Conservation (phyloP, 768 basidiomycete species). For the Russula foetens region DNA sequence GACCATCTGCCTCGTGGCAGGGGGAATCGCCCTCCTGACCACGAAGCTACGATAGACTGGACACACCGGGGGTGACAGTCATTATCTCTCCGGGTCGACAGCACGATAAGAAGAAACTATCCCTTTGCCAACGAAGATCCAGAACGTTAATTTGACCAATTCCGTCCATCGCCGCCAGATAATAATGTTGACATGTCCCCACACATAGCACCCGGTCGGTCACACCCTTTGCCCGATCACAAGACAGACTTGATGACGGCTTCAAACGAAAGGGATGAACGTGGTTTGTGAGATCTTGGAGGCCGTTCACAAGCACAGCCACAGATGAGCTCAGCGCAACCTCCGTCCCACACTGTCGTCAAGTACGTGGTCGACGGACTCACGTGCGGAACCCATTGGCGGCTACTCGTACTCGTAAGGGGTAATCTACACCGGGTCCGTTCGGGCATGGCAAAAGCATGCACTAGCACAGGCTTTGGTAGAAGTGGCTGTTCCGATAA, state of each 20-base stretch:
- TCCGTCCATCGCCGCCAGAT: not conserved
- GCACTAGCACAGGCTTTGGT: not conserved
- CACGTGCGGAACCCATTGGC: not conserved
- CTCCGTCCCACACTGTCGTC: not conserved
- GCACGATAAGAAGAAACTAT: not conserved
- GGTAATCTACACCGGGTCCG: not conserved
- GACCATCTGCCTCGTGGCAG: not conserved
- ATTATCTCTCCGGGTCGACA: not conserved
- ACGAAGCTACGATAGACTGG: not conserved
- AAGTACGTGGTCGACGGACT: not conserved
- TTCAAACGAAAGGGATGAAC: not conserved
- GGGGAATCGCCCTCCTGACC: not conserved
- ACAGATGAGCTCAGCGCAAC: not conserved
- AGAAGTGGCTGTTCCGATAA: not conserved
- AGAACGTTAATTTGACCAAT: not conserved
- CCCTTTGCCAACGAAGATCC: not conserved
- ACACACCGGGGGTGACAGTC: not conserved
- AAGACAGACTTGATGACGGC: not conserved
- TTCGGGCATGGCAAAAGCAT: not conserved
- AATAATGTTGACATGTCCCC: not conserved
- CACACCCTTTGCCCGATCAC: not conserved
- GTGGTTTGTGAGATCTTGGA: not conserved
- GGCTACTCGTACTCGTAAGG: not conserved
- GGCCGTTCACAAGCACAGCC: not conserved
- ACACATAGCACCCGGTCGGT: not conserved